Evolutionary conservation across 176 grass and related monocot species (phyloP), one percentile per base, ranked within the genome.

Genomic region (Eleusine indica): DNA sequence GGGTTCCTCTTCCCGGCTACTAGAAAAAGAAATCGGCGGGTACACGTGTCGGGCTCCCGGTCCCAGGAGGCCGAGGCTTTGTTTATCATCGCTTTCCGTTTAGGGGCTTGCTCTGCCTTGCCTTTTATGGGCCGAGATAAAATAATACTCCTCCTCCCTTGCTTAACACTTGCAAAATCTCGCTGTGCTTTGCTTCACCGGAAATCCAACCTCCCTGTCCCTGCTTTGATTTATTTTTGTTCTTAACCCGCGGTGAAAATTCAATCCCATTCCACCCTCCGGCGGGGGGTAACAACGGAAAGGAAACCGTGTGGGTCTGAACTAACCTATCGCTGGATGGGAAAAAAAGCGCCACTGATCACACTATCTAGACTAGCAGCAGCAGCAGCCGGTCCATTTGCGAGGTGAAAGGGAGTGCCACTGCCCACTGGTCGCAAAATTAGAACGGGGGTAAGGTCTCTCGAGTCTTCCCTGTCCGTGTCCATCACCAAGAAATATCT

Each of bases 151-250:
- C n/a, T 10, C 2, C 0, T 10, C 8, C 18, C 7, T 32, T 37
- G 43, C 70, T 38, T 39, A 11, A 74, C 43, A 3, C 61, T 57
- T 74, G 70, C 61, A 28, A 28, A 28, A 60, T 47, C 62, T 38
- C 57, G 70, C 7, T 47, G 78, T 40, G 28, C 71, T 70, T 87
- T 82, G 78, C 77, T 69, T 87, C 51, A 6, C 71, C 8, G 51
- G 41, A 68, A 68, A 68, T 68, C 85, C 63, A 58, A 68, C 7
- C 60, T n/a, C 41, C 7, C 5, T 15, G 56, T 0, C 4, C 0
- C 4, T 35, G 32, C 32, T 35, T 13, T n/a, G n/a, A n/a, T n/a
- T n/a, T n/a, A n/a, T n/a, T n/a, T n/a, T n/a, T n/a, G n/a, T n/a
- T n/a, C n/a, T n/a, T n/a, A n/a, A n/a, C n/a, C n/a, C n/a, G n/a